Base-by-base conservation (phyloP, 345 rosid genomes). In the Ricinus communis region DNA sequence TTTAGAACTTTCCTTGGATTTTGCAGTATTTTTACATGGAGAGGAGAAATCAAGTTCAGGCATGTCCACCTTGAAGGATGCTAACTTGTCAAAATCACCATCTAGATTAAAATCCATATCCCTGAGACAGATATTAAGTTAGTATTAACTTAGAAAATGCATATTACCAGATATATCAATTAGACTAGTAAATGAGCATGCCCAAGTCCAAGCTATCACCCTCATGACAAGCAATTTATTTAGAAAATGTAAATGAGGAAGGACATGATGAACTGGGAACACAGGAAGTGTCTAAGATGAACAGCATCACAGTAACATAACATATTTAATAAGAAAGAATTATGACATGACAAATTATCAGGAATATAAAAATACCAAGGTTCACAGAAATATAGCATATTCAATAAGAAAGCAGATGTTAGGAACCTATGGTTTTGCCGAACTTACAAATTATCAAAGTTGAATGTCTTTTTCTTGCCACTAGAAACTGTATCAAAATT, bases 31-130 rank as follows among this genome's bases (percentile, higher is more conserved):
- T 68, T 82, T 79, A 53, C 86, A 62, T 60, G 93, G 79, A 75
- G 81, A 69, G 46, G 92, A 81, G 83, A 95, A 89, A 79, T 90
- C 91, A 81, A 95, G 85, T 70, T 90, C 97, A 64, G 89, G 80
- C 89, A 88, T 83, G 77, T 90, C 92, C 72, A 85, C 73, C 81
- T 89, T 87, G 79, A 92, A 86, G 21, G 96, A 87, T 71, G 96
- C 74, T 38, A 88, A 62, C 83, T 95, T 92, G 68, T 73, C 84
- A 84, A 90, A 89, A 72, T 86, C 90, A 72, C 81, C 88, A 71
- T 83, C 94, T 53, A 92, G 75, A 84, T 85, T 83, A 67, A 95
- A 95, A 78, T 86, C 90, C 83, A 89, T 85, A 71, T 95, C 99
- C 85, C 89, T 90, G 87, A 69, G 67, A 71, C 70, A 19, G 12